Conservation (phyloP, 1,139 yeast genomes). For the Zhuliangozyma parablackwelliae region DNA sequence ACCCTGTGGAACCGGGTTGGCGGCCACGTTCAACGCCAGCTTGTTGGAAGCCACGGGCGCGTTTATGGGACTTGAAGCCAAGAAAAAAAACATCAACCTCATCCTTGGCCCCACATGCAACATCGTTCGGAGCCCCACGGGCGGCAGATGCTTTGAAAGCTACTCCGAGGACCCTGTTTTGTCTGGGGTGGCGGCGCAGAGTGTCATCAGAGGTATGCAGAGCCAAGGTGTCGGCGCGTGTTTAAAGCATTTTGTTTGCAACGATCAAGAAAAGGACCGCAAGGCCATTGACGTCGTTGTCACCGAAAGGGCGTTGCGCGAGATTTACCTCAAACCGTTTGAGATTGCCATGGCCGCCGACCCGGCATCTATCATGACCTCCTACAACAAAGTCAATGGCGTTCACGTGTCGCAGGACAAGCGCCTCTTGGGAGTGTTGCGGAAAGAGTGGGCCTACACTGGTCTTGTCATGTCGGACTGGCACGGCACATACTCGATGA, state of each 20-base stretch:
- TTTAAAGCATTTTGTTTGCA: slow-evolving; percentile 54
- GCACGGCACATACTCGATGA: slow-evolving; percentile 50
- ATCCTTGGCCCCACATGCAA: slow-evolving; percentile 30
- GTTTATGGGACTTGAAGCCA: slow-evolving; percentile 24
- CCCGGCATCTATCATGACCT: slow-evolving; percentile 42
- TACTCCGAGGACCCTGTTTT: slow-evolving; percentile 28
- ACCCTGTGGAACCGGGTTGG: slow-evolving; percentile 28
- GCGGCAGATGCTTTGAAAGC: slow-evolving; percentile 29
- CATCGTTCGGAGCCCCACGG: slow-evolving; percentile 24
- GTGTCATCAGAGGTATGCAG: slow-evolving; percentile 25
- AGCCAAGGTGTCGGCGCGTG: slow-evolving; percentile 45
- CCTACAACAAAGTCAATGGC: slow-evolving; percentile 56
- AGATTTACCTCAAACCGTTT: slow-evolving; percentile 56
- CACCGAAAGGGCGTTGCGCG: slow-evolving; percentile 55
- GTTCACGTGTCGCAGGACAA: slow-evolving; percentile 45
- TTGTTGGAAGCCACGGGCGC: slow-evolving; percentile 20
- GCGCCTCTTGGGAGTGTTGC: slow-evolving; percentile 34
- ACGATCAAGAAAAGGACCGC: slow-evolving; percentile 55
- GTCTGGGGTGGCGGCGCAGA: slow-evolving; percentile 23
- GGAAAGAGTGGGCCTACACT: slow-evolving; percentile 29
- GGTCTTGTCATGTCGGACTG: slow-evolving; percentile 58
- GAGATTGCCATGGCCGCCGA: slow-evolving; percentile 48
- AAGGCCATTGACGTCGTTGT: slow-evolving; percentile 41
- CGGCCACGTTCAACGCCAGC: slow-evolving; percentile 33
- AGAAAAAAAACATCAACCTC: slow-evolving; percentile 22